Evolutionary conservation across 2,329 filamentous ascomycete genomes (phyloP).

Genomic region (Monosporascus sp.): DNA sequence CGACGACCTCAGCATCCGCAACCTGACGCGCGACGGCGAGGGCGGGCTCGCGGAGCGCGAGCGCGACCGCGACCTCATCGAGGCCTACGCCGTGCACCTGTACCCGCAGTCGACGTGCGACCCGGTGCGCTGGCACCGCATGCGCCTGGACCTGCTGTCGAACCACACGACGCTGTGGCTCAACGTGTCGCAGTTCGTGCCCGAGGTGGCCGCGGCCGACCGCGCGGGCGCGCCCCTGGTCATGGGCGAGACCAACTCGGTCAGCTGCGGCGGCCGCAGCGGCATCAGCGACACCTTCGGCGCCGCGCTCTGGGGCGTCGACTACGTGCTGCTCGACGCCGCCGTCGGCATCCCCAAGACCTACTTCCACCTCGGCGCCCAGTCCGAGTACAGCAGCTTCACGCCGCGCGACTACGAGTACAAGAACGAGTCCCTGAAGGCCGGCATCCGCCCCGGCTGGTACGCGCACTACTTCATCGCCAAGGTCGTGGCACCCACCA

Average conservation of each 20-base stretch:
- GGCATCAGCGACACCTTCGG: conserved; percentile 42
- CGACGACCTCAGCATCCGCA: conserved; percentile 30
- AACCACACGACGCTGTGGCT: conserved; percentile 28
- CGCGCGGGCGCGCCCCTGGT: conserved; percentile 31
- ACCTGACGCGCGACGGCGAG: conserved; percentile 18
- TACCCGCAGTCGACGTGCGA: conserved; percentile 33
- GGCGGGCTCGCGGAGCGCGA: conserved; percentile 16
- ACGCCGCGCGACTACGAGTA: conserved; percentile 22
- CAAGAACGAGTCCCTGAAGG: conserved; percentile 24
- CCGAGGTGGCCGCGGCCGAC: conserved; percentile 29
- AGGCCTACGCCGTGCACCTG: conserved; percentile 28
- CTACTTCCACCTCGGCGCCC: conserved; percentile 40
- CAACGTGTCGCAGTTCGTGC: conserved; percentile 28
- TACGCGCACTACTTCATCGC: conserved; percentile 32
- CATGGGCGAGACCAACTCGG: conserved; percentile 43
- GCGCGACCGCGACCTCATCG: conserved; percentile 25
- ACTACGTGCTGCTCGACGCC: conserved; percentile 35
- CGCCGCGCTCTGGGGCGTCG: conserved; percentile 42
- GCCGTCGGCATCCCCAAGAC: conserved; percentile 28
- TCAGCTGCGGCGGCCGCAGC: conserved; percentile 30
- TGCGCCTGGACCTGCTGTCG: conserved; percentile 28
- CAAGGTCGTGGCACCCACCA: conserved; percentile 11
- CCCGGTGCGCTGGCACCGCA: conserved; percentile 24
- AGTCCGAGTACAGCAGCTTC: conserved; percentile 27
- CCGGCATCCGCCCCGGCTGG: conserved; percentile 26